Percentiles rank a stretch among this genome's conserved stretches.
Conservation (phyloP, 2,329 filamentous ascomycete species). For the Fusarium sp. region DNA sequence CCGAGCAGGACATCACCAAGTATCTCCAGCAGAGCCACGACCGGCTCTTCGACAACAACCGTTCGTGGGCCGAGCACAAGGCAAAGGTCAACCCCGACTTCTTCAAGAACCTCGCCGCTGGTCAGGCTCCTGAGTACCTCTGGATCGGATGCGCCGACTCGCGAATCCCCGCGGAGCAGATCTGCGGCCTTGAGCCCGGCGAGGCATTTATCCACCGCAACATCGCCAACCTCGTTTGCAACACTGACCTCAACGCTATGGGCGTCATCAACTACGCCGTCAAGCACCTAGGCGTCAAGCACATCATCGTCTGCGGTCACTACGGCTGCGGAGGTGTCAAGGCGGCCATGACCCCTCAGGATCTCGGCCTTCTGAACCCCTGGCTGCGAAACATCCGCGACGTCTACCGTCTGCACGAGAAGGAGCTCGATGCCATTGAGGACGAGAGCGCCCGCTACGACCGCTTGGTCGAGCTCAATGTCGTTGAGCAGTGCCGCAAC, state of each 20-base stretch:
- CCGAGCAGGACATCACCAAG: constrained; percentile 59
- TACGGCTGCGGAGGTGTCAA: constrained; percentile 83
- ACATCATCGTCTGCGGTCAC: constrained; percentile 83
- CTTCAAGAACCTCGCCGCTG: constrained; percentile 72
- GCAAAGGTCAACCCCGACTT: constrained; percentile 70
- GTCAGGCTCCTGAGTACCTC: constrained; percentile 78
- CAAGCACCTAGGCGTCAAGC: constrained; percentile 81
- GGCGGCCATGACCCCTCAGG: constrained; percentile 78
- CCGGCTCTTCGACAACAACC: constrained; percentile 77
- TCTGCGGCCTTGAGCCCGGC: constrained; percentile 85
- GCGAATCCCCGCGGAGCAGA: constrained; percentile 89
- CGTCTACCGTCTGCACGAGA: constrained; percentile 78
- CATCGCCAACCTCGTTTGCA: constrained; percentile 88
- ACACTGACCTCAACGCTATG: constrained; percentile 83
- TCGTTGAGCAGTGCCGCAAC: constrained; percentile 80
- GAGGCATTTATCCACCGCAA: constrained; percentile 96
- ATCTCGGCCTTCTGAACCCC: constrained; percentile 77
- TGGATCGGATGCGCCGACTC: constrained; percentile 95
- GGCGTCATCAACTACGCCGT: constrained; percentile 91
- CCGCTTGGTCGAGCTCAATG: constrained; percentile 86
- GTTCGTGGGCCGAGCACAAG: constrained; percentile 73
- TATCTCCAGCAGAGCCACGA: constrained; percentile 75
- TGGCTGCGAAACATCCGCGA: constrained; percentile 82
- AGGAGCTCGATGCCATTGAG: constrained; percentile 73
- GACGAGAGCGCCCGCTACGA: constrained; percentile 72